Evolutionary conservation across 495 filamentous ascomycete genomes (phyloP).

Genomic region (Antarctomyces pellizariae): DNA sequence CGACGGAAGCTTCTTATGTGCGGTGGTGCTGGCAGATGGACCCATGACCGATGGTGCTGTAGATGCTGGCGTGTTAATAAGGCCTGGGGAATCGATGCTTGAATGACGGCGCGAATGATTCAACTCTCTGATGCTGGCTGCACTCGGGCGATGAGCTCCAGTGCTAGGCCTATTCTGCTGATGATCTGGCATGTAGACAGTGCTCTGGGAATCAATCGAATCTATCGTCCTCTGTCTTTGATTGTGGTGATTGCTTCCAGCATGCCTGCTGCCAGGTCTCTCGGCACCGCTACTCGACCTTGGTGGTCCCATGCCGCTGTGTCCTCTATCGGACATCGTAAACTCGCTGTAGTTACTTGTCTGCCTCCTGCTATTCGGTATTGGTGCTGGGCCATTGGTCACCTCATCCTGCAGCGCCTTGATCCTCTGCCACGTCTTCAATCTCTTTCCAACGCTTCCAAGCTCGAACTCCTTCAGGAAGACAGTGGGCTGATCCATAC

Average conservation of each 20-base stretch:
- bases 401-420: constrained; percentile 74
- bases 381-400: constrained; percentile 16
- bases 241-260: no score
- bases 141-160: constrained; percentile 38
- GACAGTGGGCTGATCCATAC: constrained; percentile 81
- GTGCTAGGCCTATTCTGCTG: no score
- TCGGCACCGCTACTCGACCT: no score
- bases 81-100: constrained; percentile 63
- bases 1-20: constrained; percentile 62
- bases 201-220: no score
- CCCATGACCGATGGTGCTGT: constrained; percentile 11
- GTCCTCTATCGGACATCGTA: constrained; percentile 21
- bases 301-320: not conserved
- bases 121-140: constrained; percentile 62
- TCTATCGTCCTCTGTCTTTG: no score
- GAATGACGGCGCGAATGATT: constrained; percentile 77
- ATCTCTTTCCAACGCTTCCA: constrained; percentile 63
- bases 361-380: no score
- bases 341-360: constrained; percentile 29
- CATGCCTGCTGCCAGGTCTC: no score
- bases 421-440: constrained; percentile 92
- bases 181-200: no score
- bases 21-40: constrained; percentile 15
- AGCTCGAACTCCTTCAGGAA: constrained; percentile 92
- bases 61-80: constrained; percentile 22